Evolutionary conservation across 306 rosid species (phyloP).

Genomic region (Begonia masoniana): DNA sequence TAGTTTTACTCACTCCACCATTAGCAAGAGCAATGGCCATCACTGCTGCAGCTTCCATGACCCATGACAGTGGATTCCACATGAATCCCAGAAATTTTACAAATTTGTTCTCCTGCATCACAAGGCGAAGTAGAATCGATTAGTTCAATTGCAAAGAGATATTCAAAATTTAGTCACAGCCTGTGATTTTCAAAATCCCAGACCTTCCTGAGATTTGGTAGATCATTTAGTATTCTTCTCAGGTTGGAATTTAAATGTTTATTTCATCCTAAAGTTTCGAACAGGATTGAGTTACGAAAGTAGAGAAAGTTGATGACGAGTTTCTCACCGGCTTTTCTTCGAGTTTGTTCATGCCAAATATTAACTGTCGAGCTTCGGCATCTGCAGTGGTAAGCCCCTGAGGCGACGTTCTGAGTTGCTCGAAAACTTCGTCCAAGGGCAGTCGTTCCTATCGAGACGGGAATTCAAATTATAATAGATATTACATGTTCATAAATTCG

Average conservation of each 20-base stretch:
- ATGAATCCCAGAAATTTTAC: slow-evolving; percentile 68
- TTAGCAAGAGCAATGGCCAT: slow-evolving; percentile 86
- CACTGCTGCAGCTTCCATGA: slow-evolving; percentile 91
- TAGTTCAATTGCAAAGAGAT: too few relatives aligned
- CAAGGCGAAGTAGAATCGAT: not conserved
- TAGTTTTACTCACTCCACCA: slow-evolving; percentile 58
- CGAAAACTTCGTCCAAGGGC: slow-evolving; percentile 70
- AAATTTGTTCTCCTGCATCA: slow-evolving; percentile 62
- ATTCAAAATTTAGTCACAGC: too few relatives aligned
- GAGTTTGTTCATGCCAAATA: slow-evolving; percentile 70
- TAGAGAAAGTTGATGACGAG: not conserved
- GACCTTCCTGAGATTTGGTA: too few relatives aligned
- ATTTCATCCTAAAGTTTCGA: too few relatives aligned
- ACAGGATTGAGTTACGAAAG: not conserved
- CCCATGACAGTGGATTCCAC: slow-evolving; percentile 97
- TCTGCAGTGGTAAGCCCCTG: slow-evolving; percentile 68
- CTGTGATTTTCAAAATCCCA: too few relatives aligned
- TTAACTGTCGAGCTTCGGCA: slow-evolving; percentile 49
- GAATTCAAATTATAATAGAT: too few relatives aligned
- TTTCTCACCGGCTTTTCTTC: slow-evolving; percentile 63
- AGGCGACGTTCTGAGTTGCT: slow-evolving; percentile 50
- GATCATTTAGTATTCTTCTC: too few relatives aligned
- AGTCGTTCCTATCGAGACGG: slow-evolving; percentile 42
- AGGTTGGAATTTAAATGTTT: too few relatives aligned
- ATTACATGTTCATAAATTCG: too few relatives aligned